Evolutionary conservation across 129 eudicot species (phyloP).

Genomic region (Deinandra increscens): DNA sequence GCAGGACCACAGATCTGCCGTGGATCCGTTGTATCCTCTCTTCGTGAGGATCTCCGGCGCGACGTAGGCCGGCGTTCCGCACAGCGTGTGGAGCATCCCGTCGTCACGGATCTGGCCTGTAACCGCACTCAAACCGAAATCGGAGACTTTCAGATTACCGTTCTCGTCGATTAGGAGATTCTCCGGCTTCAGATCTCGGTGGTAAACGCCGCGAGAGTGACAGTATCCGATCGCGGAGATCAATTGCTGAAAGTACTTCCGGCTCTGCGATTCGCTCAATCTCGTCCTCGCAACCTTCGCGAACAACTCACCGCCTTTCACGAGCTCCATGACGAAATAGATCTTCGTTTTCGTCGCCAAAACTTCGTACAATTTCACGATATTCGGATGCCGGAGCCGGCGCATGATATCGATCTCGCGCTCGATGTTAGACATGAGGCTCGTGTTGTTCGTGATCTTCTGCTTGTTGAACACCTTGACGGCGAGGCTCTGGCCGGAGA

Average conservation of each 20-base stretch:
- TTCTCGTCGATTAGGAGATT: slow-evolving; percentile 70
- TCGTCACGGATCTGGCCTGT: slow-evolving; percentile 49
- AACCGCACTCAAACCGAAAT: slow-evolving; percentile 73
- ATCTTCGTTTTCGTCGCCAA: slow-evolving; percentile 60
- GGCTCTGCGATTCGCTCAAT: slow-evolving; percentile 56
- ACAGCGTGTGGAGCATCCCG: slow-evolving; percentile 64
- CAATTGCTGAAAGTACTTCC: slow-evolving; percentile 70
- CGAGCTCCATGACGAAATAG: slow-evolving; percentile 71
- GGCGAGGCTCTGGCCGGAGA: slow-evolving; percentile 75
- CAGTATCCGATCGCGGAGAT: slow-evolving; percentile 79
- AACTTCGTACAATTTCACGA: slow-evolving; percentile 60
- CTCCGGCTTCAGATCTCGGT: slow-evolving; percentile 83
- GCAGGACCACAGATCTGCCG: slow-evolving; percentile 80
- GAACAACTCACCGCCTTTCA: slow-evolving; percentile 78
- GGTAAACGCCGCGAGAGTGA: slow-evolving; percentile 70
- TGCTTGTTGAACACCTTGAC: slow-evolving; percentile 63
- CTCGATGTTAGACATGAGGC: slow-evolving; percentile 48
- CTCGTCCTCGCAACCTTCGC: slow-evolving; percentile 54
- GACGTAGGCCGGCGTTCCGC: slow-evolving; percentile 86
- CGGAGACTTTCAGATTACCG: slow-evolving; percentile 64
- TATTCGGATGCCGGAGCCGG: slow-evolving; percentile 52
- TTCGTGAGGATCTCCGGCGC: slow-evolving; percentile 76
- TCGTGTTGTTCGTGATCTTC: slow-evolving; percentile 28
- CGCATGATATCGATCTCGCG: slow-evolving; percentile 72
- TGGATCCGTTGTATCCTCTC: slow-evolving; percentile 70